Evolutionary conservation across 2,329 filamentous ascomycete species (phyloP).

Genomic region (Alternaria viburni): DNA sequence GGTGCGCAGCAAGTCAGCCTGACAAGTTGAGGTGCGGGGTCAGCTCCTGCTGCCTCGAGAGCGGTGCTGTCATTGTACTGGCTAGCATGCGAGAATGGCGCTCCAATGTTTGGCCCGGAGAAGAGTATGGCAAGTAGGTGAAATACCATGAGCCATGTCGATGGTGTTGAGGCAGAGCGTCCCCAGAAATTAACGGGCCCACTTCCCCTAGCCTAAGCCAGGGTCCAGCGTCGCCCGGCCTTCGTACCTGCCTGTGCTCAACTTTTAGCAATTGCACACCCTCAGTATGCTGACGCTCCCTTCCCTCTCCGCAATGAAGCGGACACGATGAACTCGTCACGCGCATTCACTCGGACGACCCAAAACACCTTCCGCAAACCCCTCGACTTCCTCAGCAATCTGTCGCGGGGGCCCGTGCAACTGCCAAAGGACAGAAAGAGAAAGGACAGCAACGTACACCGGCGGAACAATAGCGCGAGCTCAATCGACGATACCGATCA

Average conservation of each 20-base stretch:
- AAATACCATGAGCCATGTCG: constrained; percentile 31
- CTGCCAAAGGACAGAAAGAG: constrained; percentile 25
- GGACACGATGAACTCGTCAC: constrained; percentile 43
- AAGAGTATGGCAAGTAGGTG: too few species aligned
- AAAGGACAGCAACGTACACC: constrained; percentile 21
- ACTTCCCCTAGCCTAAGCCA: constrained; percentile 10
- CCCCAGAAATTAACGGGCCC: constrained; percentile 1
- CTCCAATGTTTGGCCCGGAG: too few species aligned
- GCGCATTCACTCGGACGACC: constrained; percentile 40
- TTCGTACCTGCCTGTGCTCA: constrained; percentile 24
- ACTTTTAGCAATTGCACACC: constrained; percentile 12
- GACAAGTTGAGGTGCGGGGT: neutral
- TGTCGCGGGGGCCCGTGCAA: constrained; percentile 27
- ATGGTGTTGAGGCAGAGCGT: constrained; percentile 39
- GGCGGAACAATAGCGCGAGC: constrained; percentile 42
- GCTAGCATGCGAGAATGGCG: neutral
- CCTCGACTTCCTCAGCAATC: constrained; percentile 45
- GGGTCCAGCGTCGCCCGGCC: constrained; percentile 11
- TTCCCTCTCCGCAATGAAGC: constrained; percentile 34
- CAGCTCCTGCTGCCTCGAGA: neutral
- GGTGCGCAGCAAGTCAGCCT: neutral
- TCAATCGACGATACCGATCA: constrained; percentile 49
- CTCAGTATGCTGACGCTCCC: constrained; percentile 18
- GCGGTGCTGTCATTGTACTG: neutral
- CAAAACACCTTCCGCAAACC: constrained; percentile 42